phyloP scores from a whole-genome alignment of 106 monocot genomes.

The Allium fistulosum region DNA sequence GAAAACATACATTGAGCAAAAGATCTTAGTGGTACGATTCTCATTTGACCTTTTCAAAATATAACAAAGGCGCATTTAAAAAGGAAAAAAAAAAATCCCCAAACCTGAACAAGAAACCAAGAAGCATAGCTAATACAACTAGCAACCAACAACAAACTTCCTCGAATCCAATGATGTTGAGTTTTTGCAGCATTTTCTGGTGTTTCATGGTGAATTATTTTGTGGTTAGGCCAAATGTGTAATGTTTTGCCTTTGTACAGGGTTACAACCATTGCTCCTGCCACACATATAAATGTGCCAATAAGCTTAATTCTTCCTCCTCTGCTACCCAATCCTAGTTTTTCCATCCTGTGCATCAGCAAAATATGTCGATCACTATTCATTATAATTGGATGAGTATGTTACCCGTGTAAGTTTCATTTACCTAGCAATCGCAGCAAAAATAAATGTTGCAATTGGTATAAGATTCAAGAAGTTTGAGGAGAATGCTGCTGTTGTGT shows the following conservation, averaged over 20 bases:
- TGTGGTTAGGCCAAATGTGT: slow-evolving; percentile 27
- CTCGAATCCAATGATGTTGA: slow-evolving; percentile 12
- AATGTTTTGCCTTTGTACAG: slow-evolving; percentile 50
- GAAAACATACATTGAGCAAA: no score
- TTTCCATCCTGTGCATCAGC: slow-evolving; percentile 17
- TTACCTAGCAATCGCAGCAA: slow-evolving; percentile 46
- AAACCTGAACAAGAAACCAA: slow-evolving; percentile 63
- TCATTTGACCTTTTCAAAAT: no score
- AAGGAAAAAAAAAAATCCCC: no score
- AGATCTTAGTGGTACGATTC: no score
- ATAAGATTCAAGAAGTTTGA: slow-evolving; percentile 45
- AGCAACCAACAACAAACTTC: slow-evolving; percentile 28
- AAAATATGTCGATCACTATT: background rate
- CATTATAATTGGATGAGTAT: no score
- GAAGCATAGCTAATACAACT: slow-evolving; percentile 44
- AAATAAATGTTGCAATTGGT: no score
- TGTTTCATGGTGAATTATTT: background rate
- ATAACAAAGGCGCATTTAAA: no score
- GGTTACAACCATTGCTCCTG: slow-evolving; percentile 27
- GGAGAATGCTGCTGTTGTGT: slow-evolving; percentile 53
- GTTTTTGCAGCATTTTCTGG: background rate
- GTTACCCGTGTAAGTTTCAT: no score
- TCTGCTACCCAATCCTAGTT: slow-evolving; percentile 11
- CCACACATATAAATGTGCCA: slow-evolving; percentile 22
- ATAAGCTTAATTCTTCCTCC: slow-evolving; percentile 22